Evolutionary conservation across 345 rosid genomes (phyloP).

Genomic region (Orychophragmus violaceus): DNA sequence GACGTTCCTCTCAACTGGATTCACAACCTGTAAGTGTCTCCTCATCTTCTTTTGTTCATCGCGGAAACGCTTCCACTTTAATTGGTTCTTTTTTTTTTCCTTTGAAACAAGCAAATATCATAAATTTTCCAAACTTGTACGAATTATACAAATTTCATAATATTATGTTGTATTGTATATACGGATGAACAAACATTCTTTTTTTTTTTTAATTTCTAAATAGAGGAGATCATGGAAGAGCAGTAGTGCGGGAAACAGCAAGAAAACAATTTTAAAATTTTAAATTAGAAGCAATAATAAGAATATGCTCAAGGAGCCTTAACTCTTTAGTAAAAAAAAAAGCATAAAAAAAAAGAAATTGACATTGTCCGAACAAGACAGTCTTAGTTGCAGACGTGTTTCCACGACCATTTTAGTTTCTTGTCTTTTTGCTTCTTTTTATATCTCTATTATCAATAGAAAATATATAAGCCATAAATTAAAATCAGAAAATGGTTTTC

Average conservation of each 20-base stretch:
- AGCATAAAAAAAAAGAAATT: background rate
- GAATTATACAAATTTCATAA: background rate
- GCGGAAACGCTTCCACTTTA: constrained; percentile 3
- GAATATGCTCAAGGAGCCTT: background rate
- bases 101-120: background rate
- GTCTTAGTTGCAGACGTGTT: background rate
- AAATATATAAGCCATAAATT: background rate
- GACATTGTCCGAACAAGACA: background rate
- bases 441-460: background rate
- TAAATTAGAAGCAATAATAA: constrained; percentile 10
- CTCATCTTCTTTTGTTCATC: background rate
- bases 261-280: background rate
- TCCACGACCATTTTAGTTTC: constrained; percentile 3
- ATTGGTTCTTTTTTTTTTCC: background rate
- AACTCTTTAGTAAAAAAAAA: background rate
- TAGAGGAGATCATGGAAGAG: constrained; percentile 7
- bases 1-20: constrained; percentile 92
- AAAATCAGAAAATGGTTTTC: background rate
- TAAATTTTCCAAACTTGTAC: background rate
- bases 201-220: background rate
- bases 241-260: constrained; percentile 10
- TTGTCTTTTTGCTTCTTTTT: background rate
- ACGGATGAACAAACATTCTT: background rate
- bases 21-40: constrained; percentile 55
- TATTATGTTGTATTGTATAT: background rate